Conservation (phyloP, 2,329 filamentous ascomycete genomes). For the Trichoderma guizhouense region DNA sequence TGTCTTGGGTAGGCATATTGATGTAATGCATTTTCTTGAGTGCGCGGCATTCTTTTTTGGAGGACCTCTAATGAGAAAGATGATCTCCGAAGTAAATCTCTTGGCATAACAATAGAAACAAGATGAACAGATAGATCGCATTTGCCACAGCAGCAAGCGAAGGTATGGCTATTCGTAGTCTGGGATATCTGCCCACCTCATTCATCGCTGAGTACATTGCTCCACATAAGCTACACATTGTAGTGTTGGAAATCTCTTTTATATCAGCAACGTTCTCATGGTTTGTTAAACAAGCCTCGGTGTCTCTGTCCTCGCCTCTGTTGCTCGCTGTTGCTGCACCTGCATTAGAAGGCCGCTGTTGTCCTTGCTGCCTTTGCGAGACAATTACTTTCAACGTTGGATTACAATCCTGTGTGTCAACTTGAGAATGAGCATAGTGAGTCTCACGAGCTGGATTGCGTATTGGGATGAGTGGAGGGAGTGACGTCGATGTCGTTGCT, state of each 20-base stretch:
- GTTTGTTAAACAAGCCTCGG: neutral
- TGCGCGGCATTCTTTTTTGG: neutral
- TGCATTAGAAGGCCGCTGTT: accelerated
- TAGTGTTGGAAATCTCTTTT: neutral
- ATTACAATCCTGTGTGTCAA: neutral
- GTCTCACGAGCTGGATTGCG: neutral
- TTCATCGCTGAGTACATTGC: neutral
- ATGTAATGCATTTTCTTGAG: neutral
- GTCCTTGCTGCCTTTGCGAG: neutral
- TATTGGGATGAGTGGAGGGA: neutral
- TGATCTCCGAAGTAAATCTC: neutral
- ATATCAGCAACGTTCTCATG: neutral
- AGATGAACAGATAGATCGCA: neutral
- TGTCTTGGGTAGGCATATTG: neutral
- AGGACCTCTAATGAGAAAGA: neutral
- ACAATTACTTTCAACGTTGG: accelerated
- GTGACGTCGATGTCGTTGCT: neutral
- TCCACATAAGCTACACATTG: neutral
- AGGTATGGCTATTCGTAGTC: neutral
- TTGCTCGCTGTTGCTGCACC: accelerated
- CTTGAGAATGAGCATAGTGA: neutral
- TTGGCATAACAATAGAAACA: neutral
- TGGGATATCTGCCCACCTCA: neutral
- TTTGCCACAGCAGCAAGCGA: neutral
- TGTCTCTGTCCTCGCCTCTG: neutral